Base-by-base conservation (phyloP, 192 early-diverging fungal genomes). In the Coemansia sp. region DNA sequence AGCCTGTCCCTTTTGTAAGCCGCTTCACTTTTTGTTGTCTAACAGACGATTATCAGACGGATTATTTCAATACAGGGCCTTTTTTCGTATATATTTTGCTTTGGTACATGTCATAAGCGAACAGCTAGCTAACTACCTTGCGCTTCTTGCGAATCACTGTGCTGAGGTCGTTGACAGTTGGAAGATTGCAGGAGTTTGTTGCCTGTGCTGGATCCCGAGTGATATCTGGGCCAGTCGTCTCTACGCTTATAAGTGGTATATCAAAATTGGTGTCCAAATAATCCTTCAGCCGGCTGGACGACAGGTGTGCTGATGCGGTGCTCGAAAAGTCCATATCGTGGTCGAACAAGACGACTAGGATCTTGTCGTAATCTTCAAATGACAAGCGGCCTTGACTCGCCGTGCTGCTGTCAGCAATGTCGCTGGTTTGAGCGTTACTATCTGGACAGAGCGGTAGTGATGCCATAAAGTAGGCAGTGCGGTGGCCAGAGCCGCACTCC, bases 401-500 rank as follows among this genome's bases (percentile, higher is more conserved):
- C 7, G 62, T 67, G 50, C 50, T 3, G 30, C 43, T 34, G 29
- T 43, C 2, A 15, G 24, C 40, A 40, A 32, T 15, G 29, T 40
- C 27, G n/a, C 30, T 3, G 7, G 56, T 43, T 47, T 27, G 43
- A n/a, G 22, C 20, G 38, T 13, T 2, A 43, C n/a, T 10, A 20
- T 7, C 38, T 68, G 43, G 16, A 2, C 30, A 64, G 27, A 67
- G 29, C 22, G 78, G 73, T 8, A 73, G 29, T 2, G 65, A 32
- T 37, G 64, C 64, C 5, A 70, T 73, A 67, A 92, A 88, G 47
- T 92, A 92, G 2, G 87, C 93, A 1, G 89, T 77, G 39, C 88
- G 72, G 43, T 86, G 87, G 12, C 92, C 89, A 3, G 86, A 80
- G 12, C 87, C 88, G 67, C 91, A 93, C 62, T 95, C 93, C 55